phyloP scores from a whole-genome alignment of 805 yeast genomes.

The Kazachstania psychrophila region DNA sequence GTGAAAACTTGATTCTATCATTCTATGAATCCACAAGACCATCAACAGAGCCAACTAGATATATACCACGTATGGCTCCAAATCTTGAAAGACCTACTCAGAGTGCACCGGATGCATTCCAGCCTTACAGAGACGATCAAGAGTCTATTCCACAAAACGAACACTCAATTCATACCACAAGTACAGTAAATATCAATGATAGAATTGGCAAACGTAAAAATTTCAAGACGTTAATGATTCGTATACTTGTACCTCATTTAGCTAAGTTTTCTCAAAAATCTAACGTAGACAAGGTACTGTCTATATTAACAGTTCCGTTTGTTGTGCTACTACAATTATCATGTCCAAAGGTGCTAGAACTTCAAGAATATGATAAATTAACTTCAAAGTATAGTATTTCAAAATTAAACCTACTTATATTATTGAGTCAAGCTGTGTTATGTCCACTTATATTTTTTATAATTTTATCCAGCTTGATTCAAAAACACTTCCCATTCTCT shows the following conservation, averaged over 20 bases:
- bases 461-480: conserved; percentile 16
- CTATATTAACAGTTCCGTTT: conserved; percentile 30
- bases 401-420: conserved; percentile 13
- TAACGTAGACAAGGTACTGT: conserved; percentile 20
- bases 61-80: background rate
- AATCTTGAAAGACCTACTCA: conserved; percentile 3
- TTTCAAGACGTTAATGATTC: conserved; percentile 5
- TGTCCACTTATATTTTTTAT: conserved; percentile 25
- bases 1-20: background rate
- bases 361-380: conserved; percentile 19
- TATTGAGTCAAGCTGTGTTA: conserved; percentile 26
- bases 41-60: conserved; percentile 12
- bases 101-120: conserved; percentile 21
- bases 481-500: conserved; percentile 5
- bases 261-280: conserved; percentile 21
- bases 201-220: conserved; percentile 3
- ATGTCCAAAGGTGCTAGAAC: conserved; percentile 28
- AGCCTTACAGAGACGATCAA: conserved; percentile 20
- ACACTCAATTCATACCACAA: background rate
- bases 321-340: conserved; percentile 29
- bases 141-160: background rate
- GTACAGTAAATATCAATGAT: background rate
- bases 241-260: conserved; percentile 29
- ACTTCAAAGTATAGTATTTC: conserved; percentile 16
- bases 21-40: conserved; percentile 7